Percentiles rank a stretch among this genome's conserved stretches.
Conservation (phyloP, 257 asterid species). For the Nicotiana tabacum region DNA sequence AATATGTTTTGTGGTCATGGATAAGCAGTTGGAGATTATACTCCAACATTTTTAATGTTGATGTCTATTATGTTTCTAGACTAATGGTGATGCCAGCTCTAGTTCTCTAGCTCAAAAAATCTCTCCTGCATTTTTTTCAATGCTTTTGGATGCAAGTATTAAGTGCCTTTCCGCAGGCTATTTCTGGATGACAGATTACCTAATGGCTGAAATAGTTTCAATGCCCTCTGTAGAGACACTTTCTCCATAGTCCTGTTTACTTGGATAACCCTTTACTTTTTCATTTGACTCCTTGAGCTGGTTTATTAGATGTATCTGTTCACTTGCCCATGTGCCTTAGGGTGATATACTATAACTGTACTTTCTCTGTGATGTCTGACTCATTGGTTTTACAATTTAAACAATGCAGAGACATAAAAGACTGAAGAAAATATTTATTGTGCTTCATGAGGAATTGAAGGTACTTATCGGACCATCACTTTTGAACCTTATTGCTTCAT, state of each 20-base stretch:
- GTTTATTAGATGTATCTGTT: background rate
- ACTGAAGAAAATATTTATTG: slow-evolving; percentile 59
- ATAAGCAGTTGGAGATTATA: slow-evolving; percentile 1
- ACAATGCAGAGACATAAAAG: slow-evolving; percentile 72
- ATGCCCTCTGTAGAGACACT: slow-evolving; percentile 1
- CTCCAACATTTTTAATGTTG: background rate
- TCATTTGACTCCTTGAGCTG: background rate
- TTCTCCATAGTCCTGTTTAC: background rate
- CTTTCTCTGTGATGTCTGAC: background rate
- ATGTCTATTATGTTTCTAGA: background rate
- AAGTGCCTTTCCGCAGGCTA: background rate
- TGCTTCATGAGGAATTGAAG: slow-evolving; percentile 79
- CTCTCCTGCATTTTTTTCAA: background rate
- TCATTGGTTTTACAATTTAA: background rate
- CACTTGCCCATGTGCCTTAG: background rate
- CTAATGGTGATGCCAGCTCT: background rate
- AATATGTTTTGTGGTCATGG: slow-evolving; percentile 9
- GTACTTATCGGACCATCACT: slow-evolving; percentile 33
- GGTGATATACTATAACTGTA: background rate
- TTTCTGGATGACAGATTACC: background rate
- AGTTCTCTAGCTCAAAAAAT: background rate
- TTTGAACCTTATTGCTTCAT: background rate
- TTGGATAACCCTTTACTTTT: background rate
- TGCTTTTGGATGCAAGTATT: background rate
- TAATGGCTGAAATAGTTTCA: background rate